A percentile compares a stretch with the other conserved stretches of the same genome.
Evolutionary conservation across 257 asterid species (phyloP).

Genomic region (Penstemon davidsonii): DNA sequence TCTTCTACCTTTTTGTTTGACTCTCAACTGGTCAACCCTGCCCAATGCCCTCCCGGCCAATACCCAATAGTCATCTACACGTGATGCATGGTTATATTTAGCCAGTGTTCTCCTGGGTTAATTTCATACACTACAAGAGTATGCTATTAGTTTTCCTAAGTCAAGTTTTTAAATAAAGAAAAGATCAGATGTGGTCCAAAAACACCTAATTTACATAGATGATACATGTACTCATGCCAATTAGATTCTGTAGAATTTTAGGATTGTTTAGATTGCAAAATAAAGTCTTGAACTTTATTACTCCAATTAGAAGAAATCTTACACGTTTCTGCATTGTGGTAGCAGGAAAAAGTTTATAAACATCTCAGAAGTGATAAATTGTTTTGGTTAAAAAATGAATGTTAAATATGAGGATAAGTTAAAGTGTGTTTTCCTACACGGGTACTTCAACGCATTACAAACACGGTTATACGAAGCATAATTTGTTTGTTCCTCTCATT

Average conservation of each 20-base stretch:
- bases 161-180: not conserved
- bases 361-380: too few species aligned
- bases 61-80: not conserved
- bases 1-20: not conserved
- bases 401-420: too few species aligned
- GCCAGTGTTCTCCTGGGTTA: not conserved
- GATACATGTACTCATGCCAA: not conserved
- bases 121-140: not conserved
- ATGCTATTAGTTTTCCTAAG: not conserved
- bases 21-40: not conserved
- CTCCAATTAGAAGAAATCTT: too few species aligned
- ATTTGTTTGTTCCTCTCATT: not conserved
- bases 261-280: not conserved
- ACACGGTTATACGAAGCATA: too few species aligned
- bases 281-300: not conserved
- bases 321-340: too few species aligned
- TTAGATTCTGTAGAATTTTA: not conserved
- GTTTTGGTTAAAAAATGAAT: too few species aligned
- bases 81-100: constrained; percentile 5
- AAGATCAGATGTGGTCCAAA: not conserved
- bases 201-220: not conserved
- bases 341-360: too few species aligned
- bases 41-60: not conserved
- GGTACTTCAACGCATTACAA: too few species aligned
- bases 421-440: too few species aligned